Base-by-base conservation (phyloP, 2,329 filamentous ascomycete genomes). In the Madurella mycetomatis region DNA sequence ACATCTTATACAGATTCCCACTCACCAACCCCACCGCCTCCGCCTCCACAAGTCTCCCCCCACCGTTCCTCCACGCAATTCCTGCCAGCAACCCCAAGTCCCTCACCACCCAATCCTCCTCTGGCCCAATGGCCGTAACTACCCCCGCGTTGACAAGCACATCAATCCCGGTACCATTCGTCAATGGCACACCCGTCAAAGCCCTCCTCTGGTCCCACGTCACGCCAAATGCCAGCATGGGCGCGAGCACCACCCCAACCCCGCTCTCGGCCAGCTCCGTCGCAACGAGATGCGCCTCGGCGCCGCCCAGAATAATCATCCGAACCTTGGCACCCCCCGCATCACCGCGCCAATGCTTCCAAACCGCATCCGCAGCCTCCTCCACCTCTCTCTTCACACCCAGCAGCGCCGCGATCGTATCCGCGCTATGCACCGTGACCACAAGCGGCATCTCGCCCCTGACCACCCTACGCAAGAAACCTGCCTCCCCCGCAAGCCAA, bases 101-200 rank as follows among this genome's bases (percentile, higher is more conserved):
- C 19, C 82, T 73, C 4, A 85, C 74, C 47, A 81, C 65, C 81
- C 81, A 86, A 59, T 84, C 81, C 63, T 86, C 82, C 43, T 77
- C 72, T 2, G 84, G 73, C 0, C 82, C 80, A 25, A 86, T 75
- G 0, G 77, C 84, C 0, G 79, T 73, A 2, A 70, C 66, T 0
- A 86, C 83, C 2, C 83, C 83, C 0, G 82, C 83, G 4, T 76
- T 75, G 0, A 84, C 60, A 0, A 87, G 75, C 12, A 65, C 67
- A 57, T 86, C 82, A 4, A 85, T 70, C 0, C 77, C 76, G 1
- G 84, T 86, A 34, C 83, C 82, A 62, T 86, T 85, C 0, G 83
- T 84, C 1, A 87, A 72, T 1, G 84, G 84, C 4, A 84, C 83
- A 1, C 84, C 84, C 0, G 82, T 78, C 9, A 87, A 72, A 0